Percentiles rank a stretch among this genome's conserved stretches.
Evolutionary conservation across 2,329 filamentous ascomycete species (phyloP).

Genomic region (Ascochyta viciae-villosae): DNA sequence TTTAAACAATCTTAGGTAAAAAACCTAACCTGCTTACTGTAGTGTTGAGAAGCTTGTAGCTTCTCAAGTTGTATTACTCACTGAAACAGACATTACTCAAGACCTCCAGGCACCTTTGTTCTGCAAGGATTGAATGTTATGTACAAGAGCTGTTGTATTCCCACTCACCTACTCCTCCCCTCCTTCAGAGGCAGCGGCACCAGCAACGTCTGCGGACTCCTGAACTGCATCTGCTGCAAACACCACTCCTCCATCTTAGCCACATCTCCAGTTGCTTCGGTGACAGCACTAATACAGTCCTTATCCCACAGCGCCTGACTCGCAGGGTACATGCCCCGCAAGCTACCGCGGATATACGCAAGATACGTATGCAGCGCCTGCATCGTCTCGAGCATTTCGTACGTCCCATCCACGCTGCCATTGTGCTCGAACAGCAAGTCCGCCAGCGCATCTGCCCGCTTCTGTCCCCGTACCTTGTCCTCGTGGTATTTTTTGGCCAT

Average conservation of each 20-base stretch:
- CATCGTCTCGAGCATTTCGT: constrained; percentile 14
- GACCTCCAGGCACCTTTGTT: no score
- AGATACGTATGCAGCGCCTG: constrained; percentile 9
- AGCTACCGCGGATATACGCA: constrained; percentile 7
- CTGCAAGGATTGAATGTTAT: no score
- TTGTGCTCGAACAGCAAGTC: constrained; percentile 8
- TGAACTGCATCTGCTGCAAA: constrained; percentile 18
- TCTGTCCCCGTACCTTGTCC: constrained; percentile 3
- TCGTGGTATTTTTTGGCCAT: constrained; percentile 13
- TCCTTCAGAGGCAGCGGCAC: constrained; percentile 9
- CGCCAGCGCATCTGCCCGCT: constrained; percentile 4
- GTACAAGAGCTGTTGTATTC: no score
- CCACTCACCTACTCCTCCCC: neutral
- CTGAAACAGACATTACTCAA: no score
- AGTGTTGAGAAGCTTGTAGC: no score
- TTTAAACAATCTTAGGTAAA: no score
- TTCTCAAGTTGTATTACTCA: no score
- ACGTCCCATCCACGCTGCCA: constrained; percentile 5
- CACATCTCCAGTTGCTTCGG: constrained; percentile 2
- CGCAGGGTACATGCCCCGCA: constrained; percentile 6
- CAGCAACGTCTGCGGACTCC: constrained; percentile 10
- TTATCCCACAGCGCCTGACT: constrained; percentile 11
- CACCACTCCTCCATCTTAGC: constrained; percentile 16
- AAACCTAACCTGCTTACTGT: no score
- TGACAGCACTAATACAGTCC: neutral